These are phyloP conservation scores for Diplodia seriata DNA, from an alignment of 2,329 filamentous ascomycete species.

Conservation along the genomic window DNA sequence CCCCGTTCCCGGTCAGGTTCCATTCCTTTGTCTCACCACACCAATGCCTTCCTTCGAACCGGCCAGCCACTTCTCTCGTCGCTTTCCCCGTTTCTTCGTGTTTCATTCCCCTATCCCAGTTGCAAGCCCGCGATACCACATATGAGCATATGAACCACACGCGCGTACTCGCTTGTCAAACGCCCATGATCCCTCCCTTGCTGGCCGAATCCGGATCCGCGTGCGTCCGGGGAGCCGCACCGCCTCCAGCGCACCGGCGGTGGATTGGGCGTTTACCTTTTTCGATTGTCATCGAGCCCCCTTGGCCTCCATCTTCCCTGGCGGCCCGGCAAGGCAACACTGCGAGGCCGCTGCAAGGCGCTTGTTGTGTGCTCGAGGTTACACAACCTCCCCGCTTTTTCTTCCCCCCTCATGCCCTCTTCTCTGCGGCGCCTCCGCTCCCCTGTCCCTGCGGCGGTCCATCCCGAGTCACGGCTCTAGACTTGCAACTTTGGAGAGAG, in stretches of 20 bases:
- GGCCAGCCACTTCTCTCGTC: neutral
- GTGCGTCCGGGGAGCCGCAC: slow-evolving; percentile 14
- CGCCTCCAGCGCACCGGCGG: neutral
- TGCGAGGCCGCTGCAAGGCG: slow-evolving; percentile 21
- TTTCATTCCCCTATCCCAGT: slow-evolving; percentile 19
- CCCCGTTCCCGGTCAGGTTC: slow-evolving; percentile 20
- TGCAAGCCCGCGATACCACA: neutral
- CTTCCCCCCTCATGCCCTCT: neutral
- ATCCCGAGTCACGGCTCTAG: slow-evolving; percentile 23
- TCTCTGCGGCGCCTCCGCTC: neutral
- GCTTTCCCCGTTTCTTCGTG: slow-evolving; percentile 14
- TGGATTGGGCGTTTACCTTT: neutral
- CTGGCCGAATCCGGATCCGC: slow-evolving; percentile 19
- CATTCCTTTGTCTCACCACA: slow-evolving; percentile 22
- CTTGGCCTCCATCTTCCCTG: neutral
- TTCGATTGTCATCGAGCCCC: neutral
- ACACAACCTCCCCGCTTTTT: slow-evolving; percentile 18
- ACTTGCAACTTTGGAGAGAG: neutral
- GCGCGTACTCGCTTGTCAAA: neutral
- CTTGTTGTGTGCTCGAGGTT: slow-evolving; percentile 14
- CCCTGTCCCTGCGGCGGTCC: slow-evolving; percentile 29
- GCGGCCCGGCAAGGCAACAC: neutral
- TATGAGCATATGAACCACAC: neutral
- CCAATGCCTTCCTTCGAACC: neutral
- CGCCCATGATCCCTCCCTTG: slow-evolving; percentile 18